Evolutionary conservation across 1,284 basidiomycete species (phyloP).

Genomic region (Rhodotorula sp.): DNA sequence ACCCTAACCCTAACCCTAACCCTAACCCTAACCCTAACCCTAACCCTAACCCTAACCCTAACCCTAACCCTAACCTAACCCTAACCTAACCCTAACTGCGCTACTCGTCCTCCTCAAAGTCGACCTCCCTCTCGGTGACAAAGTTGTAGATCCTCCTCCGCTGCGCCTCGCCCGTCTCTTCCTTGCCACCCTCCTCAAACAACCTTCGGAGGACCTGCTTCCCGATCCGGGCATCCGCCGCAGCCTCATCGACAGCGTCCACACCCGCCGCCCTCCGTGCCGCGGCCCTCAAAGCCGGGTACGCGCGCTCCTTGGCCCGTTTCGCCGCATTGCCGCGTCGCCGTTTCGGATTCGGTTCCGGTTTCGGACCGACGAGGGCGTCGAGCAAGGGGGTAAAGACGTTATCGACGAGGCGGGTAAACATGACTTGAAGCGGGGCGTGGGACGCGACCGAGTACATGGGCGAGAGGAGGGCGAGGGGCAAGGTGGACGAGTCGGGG

Average conservation of each 20-base stretch:
- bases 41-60: no score
- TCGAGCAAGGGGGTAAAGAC: constrained; percentile 65
- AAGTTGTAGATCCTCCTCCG: constrained; percentile 76
- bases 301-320: constrained; percentile 51
- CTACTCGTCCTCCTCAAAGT: constrained; percentile 26
- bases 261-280: constrained; percentile 48
- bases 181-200: constrained; percentile 72
- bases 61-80: no score
- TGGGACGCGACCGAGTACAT: constrained; percentile 68
- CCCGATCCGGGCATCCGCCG: constrained; percentile 52
- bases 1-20: no score
- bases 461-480: constrained; percentile 62
- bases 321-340: constrained; percentile 54
- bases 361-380: constrained; percentile 50
- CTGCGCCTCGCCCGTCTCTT: constrained; percentile 71
- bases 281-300: constrained; percentile 52
- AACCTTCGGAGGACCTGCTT: constrained; percentile 62
- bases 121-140: constrained; percentile 59
- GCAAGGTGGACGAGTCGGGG: constrained; percentile 48
- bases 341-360: constrained; percentile 46
- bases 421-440: constrained; percentile 62
- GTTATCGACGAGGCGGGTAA: constrained; percentile 64
- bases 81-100: no score
- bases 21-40: no score
- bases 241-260: constrained; percentile 6